Base-by-base conservation (phyloP, 2,329 filamentous ascomycete species). In the Exophiala calicioides region DNA sequence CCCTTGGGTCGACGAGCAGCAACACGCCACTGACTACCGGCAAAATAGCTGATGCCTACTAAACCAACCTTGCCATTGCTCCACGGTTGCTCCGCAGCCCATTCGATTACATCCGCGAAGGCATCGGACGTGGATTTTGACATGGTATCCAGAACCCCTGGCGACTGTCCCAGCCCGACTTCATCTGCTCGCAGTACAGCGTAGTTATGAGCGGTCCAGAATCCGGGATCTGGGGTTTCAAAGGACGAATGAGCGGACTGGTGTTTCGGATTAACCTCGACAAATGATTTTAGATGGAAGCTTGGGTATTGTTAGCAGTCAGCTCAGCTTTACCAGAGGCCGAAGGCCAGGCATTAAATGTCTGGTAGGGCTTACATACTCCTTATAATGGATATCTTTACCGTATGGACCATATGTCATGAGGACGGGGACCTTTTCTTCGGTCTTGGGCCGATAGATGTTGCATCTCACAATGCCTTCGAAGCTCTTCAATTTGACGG, bases 401-500 rank as follows among this genome's bases (percentile, higher is more conserved):
- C 85, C 84, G 54, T 88, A 88, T 0, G 85, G 85, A 0, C 84
- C 84, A 54, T 88, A 88, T 0, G 84, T 88, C 2, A 85, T 78
- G 5, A 88, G 62, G 0, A 85, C 83, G 0, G 85, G 84, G 40
- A 58, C 73, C 69, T 74, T 68, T 50, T 63, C 6, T 44, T 52
- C 29, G 73, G 74, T 29, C 15, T 44, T 44, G 9, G 75, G 75
- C 1, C 73, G 64, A 53, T 77, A 79, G 2, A 78, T 68, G 59
- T 78, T 79, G 58, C 68, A 72, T 13, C 76, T 63, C 5, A 78
- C 68, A 3, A 75, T 62, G 3, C 72, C 70, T 19, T 65, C 58
- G 4, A 56, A 58, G 26, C 58, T 63, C 46, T 70, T 72, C 15
- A 76, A 54, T 3, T 65, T 59, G 5, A 78, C 69, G 0, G 68